Conservation (phyloP, 805 yeast genomes). For the Yamadazyma phyllophila region DNA sequence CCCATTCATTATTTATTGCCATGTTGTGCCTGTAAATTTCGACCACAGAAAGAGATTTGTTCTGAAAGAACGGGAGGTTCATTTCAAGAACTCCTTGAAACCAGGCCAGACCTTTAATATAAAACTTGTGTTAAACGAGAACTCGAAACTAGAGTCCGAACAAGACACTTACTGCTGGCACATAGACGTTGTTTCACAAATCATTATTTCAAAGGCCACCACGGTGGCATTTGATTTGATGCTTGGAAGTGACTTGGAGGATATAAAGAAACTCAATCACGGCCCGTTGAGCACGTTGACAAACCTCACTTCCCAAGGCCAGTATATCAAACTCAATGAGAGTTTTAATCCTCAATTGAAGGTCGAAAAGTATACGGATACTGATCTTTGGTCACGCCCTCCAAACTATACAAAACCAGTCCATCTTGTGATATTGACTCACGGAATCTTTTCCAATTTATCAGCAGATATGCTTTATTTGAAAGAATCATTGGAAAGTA, state of each 20-base stretch:
- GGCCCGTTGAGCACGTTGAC: slow-evolving; percentile 17
- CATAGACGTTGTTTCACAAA: slow-evolving; percentile 41
- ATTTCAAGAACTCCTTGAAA: slow-evolving; percentile 46
- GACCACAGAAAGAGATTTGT: slow-evolving; percentile 22
- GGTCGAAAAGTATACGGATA: slow-evolving; percentile 25
- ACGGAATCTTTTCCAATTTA: slow-evolving; percentile 43
- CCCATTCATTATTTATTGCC: slow-evolving; percentile 44
- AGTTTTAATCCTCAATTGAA: slow-evolving; percentile 22
- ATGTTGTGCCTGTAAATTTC: slow-evolving; percentile 39
- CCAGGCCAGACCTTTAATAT: slow-evolving; percentile 72
- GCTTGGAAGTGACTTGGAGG: slow-evolving; percentile 35
- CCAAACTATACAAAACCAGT: slow-evolving; percentile 27
- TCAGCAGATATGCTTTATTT: slow-evolving; percentile 45
- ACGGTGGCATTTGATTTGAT: slow-evolving; percentile 32
- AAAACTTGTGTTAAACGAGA: slow-evolving; percentile 47
- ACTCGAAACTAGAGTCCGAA: slow-evolving; percentile 24
- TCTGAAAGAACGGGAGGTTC: slow-evolving; percentile 28
- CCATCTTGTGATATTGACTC: slow-evolving; percentile 42
- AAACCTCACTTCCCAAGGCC: slow-evolving; percentile 5
- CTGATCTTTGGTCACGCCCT: slow-evolving; percentile 33
- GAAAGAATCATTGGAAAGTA: slow-evolving; percentile 30
- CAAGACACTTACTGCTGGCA: slow-evolving; percentile 29
- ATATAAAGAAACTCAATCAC: slow-evolving; percentile 33
- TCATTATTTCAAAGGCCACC: slow-evolving; percentile 34
- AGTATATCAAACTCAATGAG: slow-evolving; percentile 6